Evolutionary conservation across 192 early-diverging fungal genomes (phyloP), one percentile per base, ranked within the genome.

Genomic region (Linnemannia zychae): DNA sequence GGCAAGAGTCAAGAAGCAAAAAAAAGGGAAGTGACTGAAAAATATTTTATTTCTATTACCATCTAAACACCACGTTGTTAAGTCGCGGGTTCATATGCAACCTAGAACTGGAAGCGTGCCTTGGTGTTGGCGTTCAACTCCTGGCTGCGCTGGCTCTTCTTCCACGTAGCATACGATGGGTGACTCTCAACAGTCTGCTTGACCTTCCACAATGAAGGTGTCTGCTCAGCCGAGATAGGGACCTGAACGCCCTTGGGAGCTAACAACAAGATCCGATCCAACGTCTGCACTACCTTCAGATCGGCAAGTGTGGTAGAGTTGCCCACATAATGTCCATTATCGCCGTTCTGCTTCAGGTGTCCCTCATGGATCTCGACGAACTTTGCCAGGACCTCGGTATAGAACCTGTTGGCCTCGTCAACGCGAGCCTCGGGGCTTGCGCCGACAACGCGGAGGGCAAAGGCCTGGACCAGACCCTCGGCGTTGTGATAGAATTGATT

Each of bases 271-370:
- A 81, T 53, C 18, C 79, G 44, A n/a, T 74, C 37, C 33, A 75
- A 65, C 24, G 75, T 18, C 33, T 50, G 67, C 1, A 44, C 65
- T 11, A 53, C 31, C 72, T 81, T 71, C 47, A 91, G 40, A 34
- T 93, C 92, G 7, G 80, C 84, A 24, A 90, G 88, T 0, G 89
- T 89, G 6, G 46, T 85, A 24, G 67, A n/a, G 33, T 65, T 63
- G 38, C 91, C 88, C 72, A 92, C 86, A 76, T 90, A 91, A 31
- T 92, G 91, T 6, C 91, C 89, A 47, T 78, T 90, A 38, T 87
- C 76, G 3, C 92, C 92, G 68, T 91, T 93, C 63, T 90, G 80
- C 46, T 63, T 75, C 68, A 90, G 48, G 18, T 82, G 66, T 18
- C 79, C 84, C 47, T 88, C 88, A 50, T 88, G 91, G 31, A 82